These are phyloP conservation scores for Zymoseptoria pseudotritici DNA, from an alignment of 2,329 filamentous ascomycete species.

Conservation along the genomic window DNA sequence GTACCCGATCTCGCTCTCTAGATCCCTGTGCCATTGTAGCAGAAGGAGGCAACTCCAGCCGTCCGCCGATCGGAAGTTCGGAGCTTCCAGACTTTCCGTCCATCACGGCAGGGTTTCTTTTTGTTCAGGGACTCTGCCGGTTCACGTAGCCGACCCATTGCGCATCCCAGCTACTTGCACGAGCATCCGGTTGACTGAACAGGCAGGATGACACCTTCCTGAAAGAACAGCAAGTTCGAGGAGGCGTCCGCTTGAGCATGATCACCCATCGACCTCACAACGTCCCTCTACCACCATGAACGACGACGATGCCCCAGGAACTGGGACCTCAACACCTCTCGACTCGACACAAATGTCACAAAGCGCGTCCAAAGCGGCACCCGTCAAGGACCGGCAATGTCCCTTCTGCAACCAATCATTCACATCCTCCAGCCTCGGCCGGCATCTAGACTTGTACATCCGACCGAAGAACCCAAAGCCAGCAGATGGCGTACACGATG, in stretches of 20 bases:
- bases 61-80: not conserved
- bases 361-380: constrained; percentile 36
- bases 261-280: not conserved
- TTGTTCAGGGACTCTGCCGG: not conserved
- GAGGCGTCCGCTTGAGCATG: not conserved
- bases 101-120: not conserved
- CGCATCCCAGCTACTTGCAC: not conserved
- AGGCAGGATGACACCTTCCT: not conserved
- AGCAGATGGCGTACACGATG: constrained; percentile 79
- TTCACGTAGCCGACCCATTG: not conserved
- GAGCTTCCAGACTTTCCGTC: not conserved
- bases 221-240: not conserved
- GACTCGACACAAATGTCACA: constrained; percentile 10
- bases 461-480: constrained; percentile 87
- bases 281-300: not conserved
- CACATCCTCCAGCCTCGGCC: constrained; percentile 85
- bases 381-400: constrained; percentile 73
- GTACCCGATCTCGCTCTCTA: too few relatives aligned
- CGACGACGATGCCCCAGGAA: constrained; percentile 16
- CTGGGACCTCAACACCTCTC: constrained; percentile 18
- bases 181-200: not conserved
- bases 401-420: constrained; percentile 84
- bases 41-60: not conserved
- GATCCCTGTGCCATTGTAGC: too few relatives aligned
- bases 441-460: constrained; percentile 90